Evolutionary conservation across 2,329 filamentous ascomycete genomes (phyloP), one percentile per base, ranked within the genome.

Genomic region (Claviceps humidiphila): DNA sequence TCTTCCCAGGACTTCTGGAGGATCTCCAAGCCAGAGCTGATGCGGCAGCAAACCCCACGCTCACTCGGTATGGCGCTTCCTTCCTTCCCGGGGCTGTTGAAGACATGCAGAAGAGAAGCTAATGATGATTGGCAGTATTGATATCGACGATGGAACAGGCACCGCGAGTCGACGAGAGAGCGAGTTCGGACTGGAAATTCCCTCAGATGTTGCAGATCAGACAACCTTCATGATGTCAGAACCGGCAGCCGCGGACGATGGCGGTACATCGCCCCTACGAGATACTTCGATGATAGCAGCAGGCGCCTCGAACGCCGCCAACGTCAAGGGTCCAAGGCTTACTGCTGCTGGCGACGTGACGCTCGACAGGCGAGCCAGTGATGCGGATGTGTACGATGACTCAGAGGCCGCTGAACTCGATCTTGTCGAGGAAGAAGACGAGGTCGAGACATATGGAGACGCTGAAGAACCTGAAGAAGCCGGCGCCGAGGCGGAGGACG

Each of bases 181-280:
- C 54, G 73, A 73, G 46, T 77, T 81, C 54, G 72, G 71, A 2
- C 61, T 80, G 20, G 68, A 76, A 34, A 68, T 78, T 16, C 75
- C 75, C 1, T 62, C 71, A 0, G 69, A 70, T 8, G 68, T 70
- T 8, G 73, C 74, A 46, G 67, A 68, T 2, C 74, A 78, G 58
- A 78, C 70, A 9, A 78, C 76, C 0, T 77, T 80, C 44, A 53
- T 75, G n/a, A 68, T 77, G 60, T 66, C 64, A 9, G 65, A 67
- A 6, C 66, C 66, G 0, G 60, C 57, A 2, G 54, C 53, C 16
- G 53, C 53, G n/a, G 65, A 66, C n/a, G 51, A 58, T 1, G 56
- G 58, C 1, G 55, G 50, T 22, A 67, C 63, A 4, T 65, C 63
- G 7, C 52, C 54, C 20, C 9, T 55, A 8, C 43, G 46, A 44